Percentiles rank a stretch among this genome's conserved stretches.
Conservation (phyloP, 768 basidiomycete genomes). For the Leccinum sublutescens region DNA sequence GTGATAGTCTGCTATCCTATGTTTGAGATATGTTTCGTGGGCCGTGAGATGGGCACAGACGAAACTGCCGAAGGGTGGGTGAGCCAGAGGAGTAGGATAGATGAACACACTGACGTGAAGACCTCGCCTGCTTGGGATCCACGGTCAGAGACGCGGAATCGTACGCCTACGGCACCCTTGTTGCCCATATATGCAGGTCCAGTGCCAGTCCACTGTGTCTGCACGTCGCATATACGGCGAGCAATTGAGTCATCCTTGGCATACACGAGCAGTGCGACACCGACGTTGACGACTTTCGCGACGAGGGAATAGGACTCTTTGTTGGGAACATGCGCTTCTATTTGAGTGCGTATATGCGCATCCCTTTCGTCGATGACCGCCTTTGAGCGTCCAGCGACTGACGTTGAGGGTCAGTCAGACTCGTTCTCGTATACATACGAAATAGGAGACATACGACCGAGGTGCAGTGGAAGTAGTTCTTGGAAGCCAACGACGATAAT, state of each 20-base stretch:
- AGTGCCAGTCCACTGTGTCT: constrained; percentile 74
- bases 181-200: constrained; percentile 84
- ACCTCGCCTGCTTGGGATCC: constrained; percentile 65
- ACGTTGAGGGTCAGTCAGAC: constrained; percentile 10
- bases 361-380: constrained; percentile 67
- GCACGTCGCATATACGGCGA: constrained; percentile 58
- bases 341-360: constrained; percentile 69
- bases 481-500: constrained; percentile 92
- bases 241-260: constrained; percentile 71
- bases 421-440: not conserved
- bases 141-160: constrained; percentile 66
- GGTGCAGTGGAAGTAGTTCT: constrained; percentile 86
- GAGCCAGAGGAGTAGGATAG: not conserved
- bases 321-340: constrained; percentile 68
- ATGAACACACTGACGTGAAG: constrained; percentile 66
- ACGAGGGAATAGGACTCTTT: constrained; percentile 77
- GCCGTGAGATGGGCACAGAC: constrained; percentile 92
- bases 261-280: constrained; percentile 86
- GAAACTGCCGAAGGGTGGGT: constrained; percentile 52
- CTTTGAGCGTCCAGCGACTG: constrained; percentile 78
- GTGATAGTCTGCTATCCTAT: constrained; percentile 74
- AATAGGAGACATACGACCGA: constrained; percentile 62
- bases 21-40: constrained; percentile 60
- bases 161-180: constrained; percentile 89
- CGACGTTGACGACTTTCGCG: constrained; percentile 79